Conservation (phyloP, 2,329 filamentous ascomycete genomes). For the Taxawa tesnikishii region DNA sequence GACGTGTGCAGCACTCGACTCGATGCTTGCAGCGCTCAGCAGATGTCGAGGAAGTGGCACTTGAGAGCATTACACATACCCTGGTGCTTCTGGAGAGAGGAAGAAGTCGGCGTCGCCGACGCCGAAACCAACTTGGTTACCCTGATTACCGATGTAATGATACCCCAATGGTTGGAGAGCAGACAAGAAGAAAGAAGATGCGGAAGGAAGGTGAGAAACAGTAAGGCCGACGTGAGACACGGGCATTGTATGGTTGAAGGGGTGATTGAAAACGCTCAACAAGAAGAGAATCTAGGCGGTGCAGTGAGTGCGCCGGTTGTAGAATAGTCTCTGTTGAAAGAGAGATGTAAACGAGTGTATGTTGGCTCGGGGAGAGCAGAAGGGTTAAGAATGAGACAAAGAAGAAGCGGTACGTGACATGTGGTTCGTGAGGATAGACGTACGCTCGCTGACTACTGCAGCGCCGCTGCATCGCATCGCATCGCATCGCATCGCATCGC, state of each 20-base stretch:
- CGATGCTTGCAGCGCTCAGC: too few relatives aligned
- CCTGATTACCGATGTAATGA: slow-evolving; percentile 52
- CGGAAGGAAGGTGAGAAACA: slow-evolving; percentile 66
- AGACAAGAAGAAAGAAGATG: slow-evolving; percentile 73
- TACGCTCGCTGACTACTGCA: too few relatives aligned
- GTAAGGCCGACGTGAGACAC: slow-evolving; percentile 51
- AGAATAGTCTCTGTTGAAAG: neutral
- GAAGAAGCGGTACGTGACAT: too few relatives aligned
- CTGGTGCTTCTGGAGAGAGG: slow-evolving; percentile 40
- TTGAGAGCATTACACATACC: slow-evolving; percentile 4
- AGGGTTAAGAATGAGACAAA: too few relatives aligned
- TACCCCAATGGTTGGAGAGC: slow-evolving; percentile 69
- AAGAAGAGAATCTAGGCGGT: neutral
- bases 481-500: too few relatives aligned
- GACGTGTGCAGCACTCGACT: slow-evolving; percentile 46
- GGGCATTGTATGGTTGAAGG: slow-evolving; percentile 35
- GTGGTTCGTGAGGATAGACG: too few relatives aligned
- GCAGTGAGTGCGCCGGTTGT: neutral
- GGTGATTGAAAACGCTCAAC: neutral
- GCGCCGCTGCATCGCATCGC: too few relatives aligned
- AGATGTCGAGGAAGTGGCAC: too few relatives aligned
- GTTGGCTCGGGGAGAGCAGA: too few relatives aligned
- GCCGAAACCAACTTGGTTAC: slow-evolving; percentile 50
- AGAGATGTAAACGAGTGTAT: neutral
- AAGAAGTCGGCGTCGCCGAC: slow-evolving; percentile 51